A percentile compares a stretch with the other conserved stretches of the same genome.
These are phyloP conservation scores for Pulveroboletus ravenelii DNA, from an alignment of 768 basidiomycete species.

Conservation along the genomic window DNA sequence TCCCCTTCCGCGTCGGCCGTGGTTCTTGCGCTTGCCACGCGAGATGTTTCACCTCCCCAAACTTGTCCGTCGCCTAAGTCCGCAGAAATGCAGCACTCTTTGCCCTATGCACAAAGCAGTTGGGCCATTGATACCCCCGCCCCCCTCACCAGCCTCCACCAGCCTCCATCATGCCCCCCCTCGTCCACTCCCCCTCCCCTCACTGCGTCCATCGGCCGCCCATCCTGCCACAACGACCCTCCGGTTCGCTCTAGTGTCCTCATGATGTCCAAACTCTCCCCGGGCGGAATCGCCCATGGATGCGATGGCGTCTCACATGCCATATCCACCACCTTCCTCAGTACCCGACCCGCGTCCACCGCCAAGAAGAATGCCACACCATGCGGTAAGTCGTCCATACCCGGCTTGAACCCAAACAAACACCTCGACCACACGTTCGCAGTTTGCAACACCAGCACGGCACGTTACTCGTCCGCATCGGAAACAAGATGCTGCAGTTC, in stretches of 20 bases:
- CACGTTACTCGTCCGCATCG: slow-evolving; percentile 87
- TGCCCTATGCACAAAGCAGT: slow-evolving; percentile 66
- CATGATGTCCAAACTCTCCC: slow-evolving; percentile 78
- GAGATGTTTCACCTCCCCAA: slow-evolving; percentile 65
- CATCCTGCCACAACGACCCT: slow-evolving; percentile 61
- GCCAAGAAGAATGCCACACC: no score
- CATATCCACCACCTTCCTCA: no score
- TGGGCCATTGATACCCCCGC: slow-evolving; percentile 50
- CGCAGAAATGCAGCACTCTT: slow-evolving; percentile 60
- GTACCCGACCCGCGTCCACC: no score
- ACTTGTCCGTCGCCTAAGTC: slow-evolving; percentile 72
- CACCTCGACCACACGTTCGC: slow-evolving; percentile 94
- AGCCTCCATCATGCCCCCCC: not conserved
- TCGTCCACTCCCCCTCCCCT: not conserved
- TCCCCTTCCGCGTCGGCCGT: not conserved
- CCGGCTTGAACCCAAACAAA: slow-evolving; percentile 85
- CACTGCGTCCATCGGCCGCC: slow-evolving; percentile 45
- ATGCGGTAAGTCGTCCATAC: no score
- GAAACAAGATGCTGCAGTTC: slow-evolving; percentile 91
- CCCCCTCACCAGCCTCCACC: slow-evolving; percentile 28
- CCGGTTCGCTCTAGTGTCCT: slow-evolving; percentile 63
- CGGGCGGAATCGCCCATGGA: slow-evolving; percentile 72
- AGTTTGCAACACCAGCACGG: slow-evolving; percentile 86
- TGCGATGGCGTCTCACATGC: slow-evolving; percentile 93
- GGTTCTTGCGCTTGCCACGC: slow-evolving; percentile 40